A percentile compares a stretch with the other conserved stretches of the same genome.
These are phyloP conservation scores for Fusarium miscanthi DNA, from an alignment of 2,329 filamentous ascomycete species.

Conservation along the genomic window DNA sequence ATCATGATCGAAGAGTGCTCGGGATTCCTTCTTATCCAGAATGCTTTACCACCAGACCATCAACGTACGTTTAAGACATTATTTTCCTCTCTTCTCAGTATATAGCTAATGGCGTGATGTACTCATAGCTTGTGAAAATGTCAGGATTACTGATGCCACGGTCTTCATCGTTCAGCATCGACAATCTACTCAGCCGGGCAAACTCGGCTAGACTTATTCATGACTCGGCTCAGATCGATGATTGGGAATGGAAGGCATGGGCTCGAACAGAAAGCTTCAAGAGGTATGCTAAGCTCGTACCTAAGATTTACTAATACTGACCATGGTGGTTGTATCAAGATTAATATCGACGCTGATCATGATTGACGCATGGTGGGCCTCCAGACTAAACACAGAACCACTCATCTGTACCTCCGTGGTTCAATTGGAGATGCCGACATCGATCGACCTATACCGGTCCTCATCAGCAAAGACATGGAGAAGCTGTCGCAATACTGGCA, in stretches of 20 bases:
- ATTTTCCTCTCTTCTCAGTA: fast-evolving
- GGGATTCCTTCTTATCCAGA: background rate
- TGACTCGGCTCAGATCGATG: background rate
- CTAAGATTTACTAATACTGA: fast-evolving
- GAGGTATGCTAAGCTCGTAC: fast-evolving
- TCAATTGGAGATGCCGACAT: constrained; percentile 1
- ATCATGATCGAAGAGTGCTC: background rate
- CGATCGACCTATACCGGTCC: background rate
- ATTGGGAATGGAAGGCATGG: constrained; percentile 13
- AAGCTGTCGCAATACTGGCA: background rate
- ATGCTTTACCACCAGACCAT: background rate
- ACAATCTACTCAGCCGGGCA: background rate
- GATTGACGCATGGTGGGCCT: constrained; percentile 9
- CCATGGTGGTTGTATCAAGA: fast-evolving
- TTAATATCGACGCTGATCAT: background rate
- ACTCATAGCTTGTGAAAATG: background rate
- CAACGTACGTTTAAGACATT: background rate
- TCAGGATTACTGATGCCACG: background rate
- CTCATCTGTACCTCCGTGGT: background rate
- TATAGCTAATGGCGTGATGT: fast-evolving
- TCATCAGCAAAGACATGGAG: constrained; percentile 3
- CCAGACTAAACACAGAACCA: background rate
- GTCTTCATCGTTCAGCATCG: background rate
- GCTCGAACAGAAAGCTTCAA: background rate
- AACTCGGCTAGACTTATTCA: background rate